Conservation (phyloP, 2,329 filamentous ascomycete species). For the Hypoxylon sp. region DNA sequence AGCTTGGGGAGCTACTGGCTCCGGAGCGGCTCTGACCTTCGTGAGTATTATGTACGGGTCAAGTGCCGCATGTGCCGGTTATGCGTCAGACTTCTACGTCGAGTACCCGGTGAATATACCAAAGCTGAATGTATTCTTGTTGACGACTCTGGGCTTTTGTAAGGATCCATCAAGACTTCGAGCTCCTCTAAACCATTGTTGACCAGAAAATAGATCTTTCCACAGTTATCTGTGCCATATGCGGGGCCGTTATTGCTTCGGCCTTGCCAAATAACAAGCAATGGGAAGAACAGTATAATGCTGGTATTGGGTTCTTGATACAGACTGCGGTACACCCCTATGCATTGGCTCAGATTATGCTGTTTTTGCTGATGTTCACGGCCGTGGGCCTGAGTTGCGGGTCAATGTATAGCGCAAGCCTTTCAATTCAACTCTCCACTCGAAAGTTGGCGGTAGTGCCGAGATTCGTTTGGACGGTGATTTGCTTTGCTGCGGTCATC, state of each 20-base stretch:
- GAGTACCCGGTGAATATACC: conserved; percentile 63
- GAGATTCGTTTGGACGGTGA: conserved; percentile 63
- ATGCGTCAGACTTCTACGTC: conserved; percentile 62
- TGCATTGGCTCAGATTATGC: conserved; percentile 60
- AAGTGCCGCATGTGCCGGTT: conserved; percentile 63
- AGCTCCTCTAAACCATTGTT: conserved; percentile 14
- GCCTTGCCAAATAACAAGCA: conserved; percentile 59
- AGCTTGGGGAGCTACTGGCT: conserved; percentile 56
- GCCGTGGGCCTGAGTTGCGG: conserved; percentile 64
- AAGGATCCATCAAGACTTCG: conserved; percentile 20
- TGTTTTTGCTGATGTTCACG: conserved; percentile 58
- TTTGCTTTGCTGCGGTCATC: conserved; percentile 63
- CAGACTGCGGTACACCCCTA: conserved; percentile 61
- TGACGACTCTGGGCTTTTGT: conserved; percentile 63
- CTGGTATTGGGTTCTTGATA: conserved; percentile 62
- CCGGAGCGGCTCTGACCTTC: conserved; percentile 59
- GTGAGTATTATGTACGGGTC: conserved; percentile 64
- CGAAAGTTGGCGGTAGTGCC: conserved; percentile 61
- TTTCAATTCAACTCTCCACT: conserved; percentile 60
- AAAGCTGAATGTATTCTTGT: conserved; percentile 61
- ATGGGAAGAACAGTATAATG: conserved; percentile 59
- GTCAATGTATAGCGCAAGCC: conserved; percentile 58
- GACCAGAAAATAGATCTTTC: conserved; percentile 55
- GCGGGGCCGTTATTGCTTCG: conserved; percentile 60
- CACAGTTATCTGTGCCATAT: conserved; percentile 63